phyloP scores from a whole-genome alignment of 352 stramenopile genomes.

The Pythium biforme region DNA sequence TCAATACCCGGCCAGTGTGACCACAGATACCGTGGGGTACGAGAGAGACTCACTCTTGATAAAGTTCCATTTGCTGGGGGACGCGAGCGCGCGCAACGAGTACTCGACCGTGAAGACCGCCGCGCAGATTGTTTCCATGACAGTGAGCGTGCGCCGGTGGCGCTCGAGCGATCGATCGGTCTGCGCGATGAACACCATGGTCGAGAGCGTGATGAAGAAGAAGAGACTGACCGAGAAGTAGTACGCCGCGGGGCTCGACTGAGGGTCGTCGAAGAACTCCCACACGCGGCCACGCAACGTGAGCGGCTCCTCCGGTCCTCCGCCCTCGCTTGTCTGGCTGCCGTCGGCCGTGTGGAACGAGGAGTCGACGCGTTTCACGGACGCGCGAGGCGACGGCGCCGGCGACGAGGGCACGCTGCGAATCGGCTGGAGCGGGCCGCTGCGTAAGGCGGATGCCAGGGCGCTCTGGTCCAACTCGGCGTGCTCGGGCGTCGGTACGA shows the following conservation, averaged over 20 bases:
- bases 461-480: not conserved
- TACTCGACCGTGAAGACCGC: constrained; percentile 67
- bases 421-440: not conserved
- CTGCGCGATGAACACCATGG: constrained; percentile 64
- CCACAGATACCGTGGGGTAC: not conserved
- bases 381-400: constrained; percentile 4
- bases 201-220: constrained; percentile 64
- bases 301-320: not conserved
- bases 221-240: constrained; percentile 66
- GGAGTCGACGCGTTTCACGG: not conserved
- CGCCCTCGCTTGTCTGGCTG: constrained; percentile 7
- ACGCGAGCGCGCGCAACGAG: constrained; percentile 41
- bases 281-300: constrained; percentile 33
- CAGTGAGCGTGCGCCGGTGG: constrained; percentile 34
- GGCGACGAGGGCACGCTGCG: not conserved
- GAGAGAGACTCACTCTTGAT: constrained; percentile 35
- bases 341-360: not conserved
- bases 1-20: not conserved
- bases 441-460: not conserved
- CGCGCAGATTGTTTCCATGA: constrained; percentile 51
- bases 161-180: constrained; percentile 48
- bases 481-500: constrained; percentile 29
- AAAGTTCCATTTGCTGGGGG: constrained; percentile 50
- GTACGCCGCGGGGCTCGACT: constrained; percentile 57
- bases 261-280: constrained; percentile 67